Evolutionary conservation across 495 filamentous ascomycete genomes (phyloP), one percentile per base, ranked within the genome.

Genomic region (Trichoderma reesei): DNA sequence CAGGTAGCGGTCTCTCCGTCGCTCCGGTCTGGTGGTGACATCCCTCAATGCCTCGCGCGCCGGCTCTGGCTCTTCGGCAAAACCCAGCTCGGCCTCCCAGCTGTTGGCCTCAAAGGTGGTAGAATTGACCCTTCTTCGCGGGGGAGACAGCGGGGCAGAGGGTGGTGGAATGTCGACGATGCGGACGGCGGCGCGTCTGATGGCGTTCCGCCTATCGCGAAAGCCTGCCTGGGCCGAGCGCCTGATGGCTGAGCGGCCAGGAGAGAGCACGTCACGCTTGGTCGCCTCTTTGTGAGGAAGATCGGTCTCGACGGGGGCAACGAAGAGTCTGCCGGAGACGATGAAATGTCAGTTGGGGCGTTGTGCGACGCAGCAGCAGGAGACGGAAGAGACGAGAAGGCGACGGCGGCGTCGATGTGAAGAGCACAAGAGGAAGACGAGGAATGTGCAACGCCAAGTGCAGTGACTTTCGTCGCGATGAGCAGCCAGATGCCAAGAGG

Each of bases 161-260:
- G 42, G 38, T 39, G 38, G 38, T 11, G 6, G 38, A 67, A 71
- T 11, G 65, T 67, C 66, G 72, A 68, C 64, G 62, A 64, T 51
- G 66, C 67, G 46, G 65, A 39, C 38, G 38, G 6, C 38, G 54
- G 11, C 69, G 68, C 44, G 66, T 54, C 59, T 70, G 69, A 41
- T 69, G 72, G 39, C 64, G 68, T 61, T 65, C 67, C 54, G 51
- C 18, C 51, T 20, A 13, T 75, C 70, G 67, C 81, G 80, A 63
- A 79, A 68, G 61, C 74, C 72, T 65, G 74, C 65, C 69, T 79
- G 76, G 68, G 65, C 64, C 20, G 51, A 39, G 39, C 86, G 84
- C 64, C 90, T 85, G 67, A 95, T 95, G 7, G 86, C 71, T 33
- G 90, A 92, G 69, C 91, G 88, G 67, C 83, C 77, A 64, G 79